A percentile compares a stretch with the other conserved stretches of the same genome.
These are phyloP conservation scores for Lablab purpureus DNA, from an alignment of 306 rosid species.

Conservation along the genomic window DNA sequence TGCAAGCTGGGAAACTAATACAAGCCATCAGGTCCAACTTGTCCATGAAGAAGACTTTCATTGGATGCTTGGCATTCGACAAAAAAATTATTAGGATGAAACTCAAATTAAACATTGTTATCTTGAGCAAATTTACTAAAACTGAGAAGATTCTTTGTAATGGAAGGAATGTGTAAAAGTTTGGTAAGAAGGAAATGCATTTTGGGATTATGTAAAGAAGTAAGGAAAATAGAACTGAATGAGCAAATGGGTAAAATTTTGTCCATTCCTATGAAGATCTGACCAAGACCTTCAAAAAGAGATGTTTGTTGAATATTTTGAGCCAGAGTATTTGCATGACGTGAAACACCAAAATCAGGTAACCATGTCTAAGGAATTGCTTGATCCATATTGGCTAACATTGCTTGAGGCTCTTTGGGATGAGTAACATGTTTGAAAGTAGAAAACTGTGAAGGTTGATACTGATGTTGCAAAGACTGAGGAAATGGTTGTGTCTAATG, in stretches of 20 bases:
- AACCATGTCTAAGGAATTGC: not conserved
- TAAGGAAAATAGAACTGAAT: too few species aligned
- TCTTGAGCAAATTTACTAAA: not conserved
- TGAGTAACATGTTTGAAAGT: too few species aligned
- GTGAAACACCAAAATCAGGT: too few species aligned
- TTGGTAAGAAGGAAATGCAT: not conserved
- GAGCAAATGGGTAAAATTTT: not conserved
- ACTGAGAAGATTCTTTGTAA: not conserved
- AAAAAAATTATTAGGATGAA: too few species aligned
- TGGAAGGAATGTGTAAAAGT: not conserved
- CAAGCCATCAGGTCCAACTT: not conserved
- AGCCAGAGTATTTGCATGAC: not conserved
- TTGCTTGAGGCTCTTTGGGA: not conserved
- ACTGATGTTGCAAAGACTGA: too few species aligned
- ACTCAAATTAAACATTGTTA: too few species aligned
- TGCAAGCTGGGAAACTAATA: not conserved
- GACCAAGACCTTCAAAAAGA: not conserved
- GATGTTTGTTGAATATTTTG: not conserved
- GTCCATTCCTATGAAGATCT: not conserved
- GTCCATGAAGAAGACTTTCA: not conserved
- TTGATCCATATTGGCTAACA: not conserved
- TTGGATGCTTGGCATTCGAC: not conserved
- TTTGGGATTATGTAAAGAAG: not conserved
- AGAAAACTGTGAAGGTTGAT: not conserved
- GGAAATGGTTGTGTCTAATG: not conserved